A percentile compares a stretch with the other conserved stretches of the same genome.
Evolutionary conservation across 495 filamentous ascomycete genomes (phyloP).

Genomic region (Talaromyces ruber): DNA sequence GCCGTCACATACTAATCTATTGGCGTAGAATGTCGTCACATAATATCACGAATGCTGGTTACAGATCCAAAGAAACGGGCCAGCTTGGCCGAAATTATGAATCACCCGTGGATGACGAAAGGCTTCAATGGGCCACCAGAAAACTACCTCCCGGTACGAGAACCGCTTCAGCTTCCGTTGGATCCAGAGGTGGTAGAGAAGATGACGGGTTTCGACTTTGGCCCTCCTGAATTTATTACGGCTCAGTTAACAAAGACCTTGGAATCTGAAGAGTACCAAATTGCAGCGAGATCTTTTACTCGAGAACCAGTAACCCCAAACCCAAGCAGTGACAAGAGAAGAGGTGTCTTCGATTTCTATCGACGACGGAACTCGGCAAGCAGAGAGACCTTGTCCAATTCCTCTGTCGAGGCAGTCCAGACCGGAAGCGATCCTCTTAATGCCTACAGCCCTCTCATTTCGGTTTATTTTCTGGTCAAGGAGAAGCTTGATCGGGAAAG

Average conservation of each 20-base stretch:
- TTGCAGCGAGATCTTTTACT: conserved; percentile 59
- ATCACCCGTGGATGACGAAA: conserved; percentile 96
- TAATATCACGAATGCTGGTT: conserved; percentile 93
- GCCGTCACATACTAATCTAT: neutral
- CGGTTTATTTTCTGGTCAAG: conserved; percentile 90
- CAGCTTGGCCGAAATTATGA: conserved; percentile 85
- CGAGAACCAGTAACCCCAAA: conserved; percentile 55
- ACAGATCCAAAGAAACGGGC: conserved; percentile 87
- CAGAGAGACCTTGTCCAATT: conserved; percentile 78
- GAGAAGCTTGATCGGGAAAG: conserved; percentile 88
- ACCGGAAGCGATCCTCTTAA: conserved; percentile 84
- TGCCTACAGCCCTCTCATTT: conserved; percentile 86
- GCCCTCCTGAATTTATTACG: conserved; percentile 71
- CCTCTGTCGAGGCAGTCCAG: conserved; percentile 75
- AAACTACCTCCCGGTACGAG: conserved; percentile 76
- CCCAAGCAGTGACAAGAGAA: conserved; percentile 69
- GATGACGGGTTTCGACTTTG: conserved; percentile 99
- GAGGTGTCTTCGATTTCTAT: conserved; percentile 95
- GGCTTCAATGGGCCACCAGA: conserved; percentile 80
- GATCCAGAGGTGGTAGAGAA: conserved; percentile 76
- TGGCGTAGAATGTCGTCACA: conserved; percentile 73
- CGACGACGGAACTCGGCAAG: conserved; percentile 89
- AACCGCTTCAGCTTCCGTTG: conserved; percentile 76
- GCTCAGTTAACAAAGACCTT: conserved; percentile 74
- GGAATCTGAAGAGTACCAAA: conserved; percentile 86